Evolutionary conservation across 495 filamentous ascomycete genomes (phyloP).

Genomic region (Hypoxylon fuscum): DNA sequence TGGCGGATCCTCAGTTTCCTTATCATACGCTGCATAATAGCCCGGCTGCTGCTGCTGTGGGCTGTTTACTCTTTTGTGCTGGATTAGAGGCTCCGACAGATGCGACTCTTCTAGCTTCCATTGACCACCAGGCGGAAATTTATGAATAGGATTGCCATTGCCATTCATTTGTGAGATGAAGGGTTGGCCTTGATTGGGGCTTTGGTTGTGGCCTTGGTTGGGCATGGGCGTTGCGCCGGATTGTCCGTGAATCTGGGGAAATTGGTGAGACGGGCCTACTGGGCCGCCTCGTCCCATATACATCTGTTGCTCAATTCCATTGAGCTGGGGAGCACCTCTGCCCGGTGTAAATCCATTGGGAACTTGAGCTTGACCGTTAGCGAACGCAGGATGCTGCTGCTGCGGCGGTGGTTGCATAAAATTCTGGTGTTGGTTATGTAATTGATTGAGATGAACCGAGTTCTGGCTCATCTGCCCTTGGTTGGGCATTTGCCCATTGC

Average conservation of each 20-base stretch:
- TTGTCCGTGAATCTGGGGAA: constrained; percentile 18
- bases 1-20: constrained; percentile 51
- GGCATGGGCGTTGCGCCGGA: constrained; percentile 25
- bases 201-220: constrained; percentile 22
- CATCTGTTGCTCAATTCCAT: constrained; percentile 33
- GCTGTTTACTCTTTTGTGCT: constrained; percentile 49
- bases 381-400: constrained; percentile 29
- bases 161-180: constrained; percentile 38
- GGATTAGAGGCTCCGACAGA: constrained; percentile 54
- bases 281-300: constrained; percentile 40
- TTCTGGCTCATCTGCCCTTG: constrained; percentile 8
- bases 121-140: constrained; percentile 39
- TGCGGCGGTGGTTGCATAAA: constrained; percentile 26
- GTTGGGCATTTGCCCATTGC: constrained; percentile 35
- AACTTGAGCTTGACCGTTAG: constrained; percentile 22
- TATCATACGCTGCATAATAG: constrained; percentile 50
- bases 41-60: constrained; percentile 46
- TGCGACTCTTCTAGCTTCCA: constrained; percentile 59
- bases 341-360: constrained; percentile 43
- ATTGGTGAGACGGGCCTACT: constrained; percentile 15
- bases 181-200: constrained; percentile 25
- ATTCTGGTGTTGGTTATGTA: constrained; percentile 30
- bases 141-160: constrained; percentile 39
- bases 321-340: constrained; percentile 32
- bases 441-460: background rate